phyloP scores from a whole-genome alignment of 2,329 filamentous ascomycete genomes.

The Calcarisporium arbuscula region DNA sequence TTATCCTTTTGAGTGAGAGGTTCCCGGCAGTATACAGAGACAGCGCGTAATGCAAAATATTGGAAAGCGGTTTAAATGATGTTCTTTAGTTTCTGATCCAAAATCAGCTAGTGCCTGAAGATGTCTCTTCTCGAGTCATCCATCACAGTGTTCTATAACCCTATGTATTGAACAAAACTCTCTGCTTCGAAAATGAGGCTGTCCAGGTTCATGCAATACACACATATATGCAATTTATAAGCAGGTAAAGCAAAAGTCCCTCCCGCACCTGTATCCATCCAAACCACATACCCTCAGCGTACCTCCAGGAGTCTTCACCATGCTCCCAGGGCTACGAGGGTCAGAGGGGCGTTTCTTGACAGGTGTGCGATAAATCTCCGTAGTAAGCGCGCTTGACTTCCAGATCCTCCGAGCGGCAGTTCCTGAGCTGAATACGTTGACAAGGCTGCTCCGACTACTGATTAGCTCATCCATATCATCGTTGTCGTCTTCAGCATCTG shows the following conservation, averaged over 20 bases:
- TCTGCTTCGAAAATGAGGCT: too few relatives aligned
- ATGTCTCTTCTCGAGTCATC: background rate
- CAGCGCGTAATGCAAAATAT: too few relatives aligned
- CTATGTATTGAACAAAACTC: too few relatives aligned
- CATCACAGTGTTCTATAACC: slow-evolving; percentile 3
- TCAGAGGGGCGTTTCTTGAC: slow-evolving; percentile 15
- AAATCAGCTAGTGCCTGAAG: too few relatives aligned
- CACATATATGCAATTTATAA: slow-evolving; percentile 20
- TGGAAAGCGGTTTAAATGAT: too few relatives aligned
- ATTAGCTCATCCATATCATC: slow-evolving; percentile 28
- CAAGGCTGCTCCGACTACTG: slow-evolving; percentile 5
- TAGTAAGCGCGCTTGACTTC: slow-evolving; percentile 22
- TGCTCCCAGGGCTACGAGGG: slow-evolving; percentile 16
- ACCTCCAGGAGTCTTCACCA: slow-evolving; percentile 43
- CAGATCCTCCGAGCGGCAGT: slow-evolving; percentile 18
- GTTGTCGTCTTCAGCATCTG: slow-evolving; percentile 23
- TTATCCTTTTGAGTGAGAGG: too few relatives aligned
- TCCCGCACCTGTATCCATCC: slow-evolving; percentile 48
- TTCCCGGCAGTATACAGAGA: too few relatives aligned
- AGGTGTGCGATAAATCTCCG: slow-evolving; percentile 20
- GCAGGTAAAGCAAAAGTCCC: slow-evolving; percentile 56
- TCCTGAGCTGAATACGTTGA: slow-evolving; percentile 12
- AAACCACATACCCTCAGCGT: slow-evolving; percentile 46
- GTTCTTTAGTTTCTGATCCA: too few relatives aligned
- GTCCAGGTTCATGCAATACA: too few relatives aligned